A percentile compares a stretch with the other conserved stretches of the same genome.
phyloP scores from a whole-genome alignment of 148 eudicot genomes.

The Nepenthes mirabilis region DNA sequence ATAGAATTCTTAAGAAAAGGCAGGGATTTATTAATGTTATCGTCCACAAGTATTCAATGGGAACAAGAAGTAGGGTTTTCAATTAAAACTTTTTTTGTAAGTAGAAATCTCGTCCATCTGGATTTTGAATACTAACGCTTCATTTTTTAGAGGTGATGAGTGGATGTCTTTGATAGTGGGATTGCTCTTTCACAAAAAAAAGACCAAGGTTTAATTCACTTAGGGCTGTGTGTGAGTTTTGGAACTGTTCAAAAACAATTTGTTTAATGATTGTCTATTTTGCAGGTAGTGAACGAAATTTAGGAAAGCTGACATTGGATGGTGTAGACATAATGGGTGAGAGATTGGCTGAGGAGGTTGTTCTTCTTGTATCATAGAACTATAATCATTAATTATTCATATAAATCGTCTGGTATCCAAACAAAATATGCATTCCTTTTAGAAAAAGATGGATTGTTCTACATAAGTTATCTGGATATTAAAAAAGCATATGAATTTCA shows the following conservation, averaged over 20 bases:
- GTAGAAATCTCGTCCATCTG: too few species aligned
- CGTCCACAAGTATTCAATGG: too few species aligned
- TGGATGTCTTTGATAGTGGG: too few species aligned
- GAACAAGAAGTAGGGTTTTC: too few species aligned
- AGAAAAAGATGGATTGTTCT: too few species aligned
- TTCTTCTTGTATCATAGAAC: slow-evolving; percentile 11
- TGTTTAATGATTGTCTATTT: slow-evolving; percentile 1
- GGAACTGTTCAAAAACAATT: background rate
- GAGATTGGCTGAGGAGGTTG: slow-evolving; percentile 82
- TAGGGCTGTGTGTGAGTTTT: background rate
- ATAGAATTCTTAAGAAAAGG: too few species aligned
- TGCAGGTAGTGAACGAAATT: slow-evolving; percentile 86
- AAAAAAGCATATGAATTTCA: slow-evolving; percentile 19
- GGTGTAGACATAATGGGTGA: slow-evolving; percentile 98
- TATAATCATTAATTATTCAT: slow-evolving; percentile 3
- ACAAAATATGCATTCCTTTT: background rate
- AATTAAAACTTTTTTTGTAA: too few species aligned
- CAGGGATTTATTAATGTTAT: too few species aligned
- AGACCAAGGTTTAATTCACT: background rate
- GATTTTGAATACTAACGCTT: too few species aligned
- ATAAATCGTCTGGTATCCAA: background rate
- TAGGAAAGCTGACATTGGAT: slow-evolving; percentile 54
- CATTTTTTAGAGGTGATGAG: too few species aligned
- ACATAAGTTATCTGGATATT: background rate
- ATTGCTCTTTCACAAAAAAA: too few species aligned